Conservation (phyloP, 2,329 filamentous ascomycete genomes). For the Penicillium paneum region DNA sequence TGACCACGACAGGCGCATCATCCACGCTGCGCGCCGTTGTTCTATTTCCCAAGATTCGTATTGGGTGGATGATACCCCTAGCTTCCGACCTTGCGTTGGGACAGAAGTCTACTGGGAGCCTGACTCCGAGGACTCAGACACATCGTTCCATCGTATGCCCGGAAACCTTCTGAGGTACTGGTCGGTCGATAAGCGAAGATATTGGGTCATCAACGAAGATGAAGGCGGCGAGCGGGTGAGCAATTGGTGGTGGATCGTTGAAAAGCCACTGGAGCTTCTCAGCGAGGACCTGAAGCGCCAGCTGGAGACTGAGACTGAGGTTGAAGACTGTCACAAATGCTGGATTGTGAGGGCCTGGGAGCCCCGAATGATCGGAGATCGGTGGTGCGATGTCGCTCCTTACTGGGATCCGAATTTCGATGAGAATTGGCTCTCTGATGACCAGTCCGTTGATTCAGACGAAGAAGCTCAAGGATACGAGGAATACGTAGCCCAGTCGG, state of each 20-base stretch:
- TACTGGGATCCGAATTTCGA: constrained; percentile 14
- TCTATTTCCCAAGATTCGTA: constrained; percentile 2
- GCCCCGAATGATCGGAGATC: neutral
- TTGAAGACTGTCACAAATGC: constrained; percentile 7
- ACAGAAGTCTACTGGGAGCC: constrained; percentile 3
- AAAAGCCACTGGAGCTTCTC: constrained; percentile 11
- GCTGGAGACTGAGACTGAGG: neutral
- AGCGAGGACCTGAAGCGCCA: constrained; percentile 1
- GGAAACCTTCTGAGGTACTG: constrained; percentile 6
- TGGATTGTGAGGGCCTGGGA: constrained; percentile 8
- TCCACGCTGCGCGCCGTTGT: constrained; percentile 7
- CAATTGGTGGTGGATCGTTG: constrained; percentile 8
- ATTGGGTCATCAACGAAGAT: constrained; percentile 5
- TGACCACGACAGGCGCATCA: neutral
- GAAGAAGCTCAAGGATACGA: neutral
- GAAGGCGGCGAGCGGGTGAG: neutral
- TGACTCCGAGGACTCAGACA: constrained; percentile 1
- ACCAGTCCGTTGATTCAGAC: constrained; percentile 7
- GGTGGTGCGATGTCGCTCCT: neutral
- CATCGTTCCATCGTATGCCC: constrained; percentile 2
- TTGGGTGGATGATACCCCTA: constrained; percentile 3
- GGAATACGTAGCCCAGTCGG: neutral
- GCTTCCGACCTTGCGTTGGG: constrained; percentile 2
- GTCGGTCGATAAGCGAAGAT: constrained; percentile 9
- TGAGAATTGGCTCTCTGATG: constrained; percentile 5